Conservation (phyloP, 495 filamentous ascomycete species). For the Gamarada debralockiae region DNA sequence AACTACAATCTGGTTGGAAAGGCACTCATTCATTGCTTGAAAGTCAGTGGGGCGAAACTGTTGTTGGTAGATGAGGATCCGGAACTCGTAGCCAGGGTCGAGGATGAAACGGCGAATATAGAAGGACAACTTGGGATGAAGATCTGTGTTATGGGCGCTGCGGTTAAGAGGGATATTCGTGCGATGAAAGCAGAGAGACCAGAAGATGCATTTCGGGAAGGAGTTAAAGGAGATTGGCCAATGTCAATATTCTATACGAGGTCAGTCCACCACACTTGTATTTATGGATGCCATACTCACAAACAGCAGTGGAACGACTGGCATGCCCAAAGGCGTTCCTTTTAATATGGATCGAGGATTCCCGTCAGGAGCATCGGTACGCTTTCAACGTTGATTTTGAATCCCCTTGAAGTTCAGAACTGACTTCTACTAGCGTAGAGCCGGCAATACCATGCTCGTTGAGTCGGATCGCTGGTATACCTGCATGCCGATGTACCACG, state of each 20-base stretch:
- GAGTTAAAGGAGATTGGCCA: slow-evolving; percentile 45
- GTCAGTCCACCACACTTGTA: slow-evolving; percentile 11
- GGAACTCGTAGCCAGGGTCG: slow-evolving; percentile 50
- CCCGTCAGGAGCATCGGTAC: slow-evolving; percentile 8
- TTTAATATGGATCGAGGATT: slow-evolving; percentile 29
- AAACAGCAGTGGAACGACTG: slow-evolving; percentile 41
- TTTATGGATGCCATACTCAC: neutral
- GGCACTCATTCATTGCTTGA: slow-evolving; percentile 66
- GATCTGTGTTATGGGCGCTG: slow-evolving; percentile 45
- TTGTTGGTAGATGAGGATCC: slow-evolving; percentile 64
- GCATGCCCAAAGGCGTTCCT: slow-evolving; percentile 43
- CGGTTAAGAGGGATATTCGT: slow-evolving; percentile 43
- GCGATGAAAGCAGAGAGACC: slow-evolving; percentile 43
- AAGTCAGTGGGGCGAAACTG: slow-evolving; percentile 52
- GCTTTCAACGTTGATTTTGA: slow-evolving; percentile 42
- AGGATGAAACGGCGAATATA: slow-evolving; percentile 43
- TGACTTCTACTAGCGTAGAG: slow-evolving; percentile 12
- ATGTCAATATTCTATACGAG: slow-evolving; percentile 66
- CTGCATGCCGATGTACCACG: slow-evolving; percentile 82
- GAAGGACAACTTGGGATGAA: slow-evolving; percentile 49
- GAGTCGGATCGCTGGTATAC: slow-evolving; percentile 63
- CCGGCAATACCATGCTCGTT: slow-evolving; percentile 31
- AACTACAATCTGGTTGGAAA: slow-evolving; percentile 68
- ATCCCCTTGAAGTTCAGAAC: slow-evolving; percentile 53
- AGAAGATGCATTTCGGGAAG: slow-evolving; percentile 41